A percentile compares a stretch with the other conserved stretches of the same genome.
These are phyloP conservation scores for Ormosia emarginata DNA, from an alignment of 306 rosid species.

Conservation along the genomic window DNA sequence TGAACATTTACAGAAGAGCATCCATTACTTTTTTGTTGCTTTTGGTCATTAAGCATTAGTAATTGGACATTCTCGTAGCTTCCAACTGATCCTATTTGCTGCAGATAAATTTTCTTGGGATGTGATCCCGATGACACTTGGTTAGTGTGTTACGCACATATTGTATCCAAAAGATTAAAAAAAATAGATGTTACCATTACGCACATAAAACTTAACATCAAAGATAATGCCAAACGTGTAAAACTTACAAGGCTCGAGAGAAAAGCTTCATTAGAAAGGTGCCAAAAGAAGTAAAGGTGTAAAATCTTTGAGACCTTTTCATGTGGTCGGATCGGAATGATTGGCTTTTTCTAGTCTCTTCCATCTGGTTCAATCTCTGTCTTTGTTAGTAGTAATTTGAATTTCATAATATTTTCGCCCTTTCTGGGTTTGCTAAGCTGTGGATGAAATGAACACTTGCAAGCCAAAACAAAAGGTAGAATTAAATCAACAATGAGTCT, in stretches of 20 bases:
- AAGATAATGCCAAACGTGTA: neutral
- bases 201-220: neutral
- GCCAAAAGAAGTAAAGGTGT: neutral
- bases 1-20: too few relatives aligned
- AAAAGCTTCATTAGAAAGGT: conserved; percentile 4
- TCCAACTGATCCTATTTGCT: neutral
- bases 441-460: neutral
- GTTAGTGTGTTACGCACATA: neutral
- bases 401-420: neutral
- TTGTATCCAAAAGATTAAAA: neutral
- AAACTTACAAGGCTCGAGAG: neutral
- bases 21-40: neutral
- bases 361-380: neutral
- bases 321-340: neutral
- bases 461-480: neutral
- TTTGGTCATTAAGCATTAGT: neutral
- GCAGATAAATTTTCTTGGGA: neutral
- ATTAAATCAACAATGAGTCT: neutral
- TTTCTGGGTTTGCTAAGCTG: neutral
- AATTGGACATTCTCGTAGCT: neutral
- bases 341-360: conserved; percentile 15
- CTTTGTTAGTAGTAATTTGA: neutral
- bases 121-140: neutral
- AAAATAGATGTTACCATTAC: neutral
- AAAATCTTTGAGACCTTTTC: neutral